Evolutionary conservation across 306 rosid species (phyloP).

Genomic region (Arachis hypogaea): DNA sequence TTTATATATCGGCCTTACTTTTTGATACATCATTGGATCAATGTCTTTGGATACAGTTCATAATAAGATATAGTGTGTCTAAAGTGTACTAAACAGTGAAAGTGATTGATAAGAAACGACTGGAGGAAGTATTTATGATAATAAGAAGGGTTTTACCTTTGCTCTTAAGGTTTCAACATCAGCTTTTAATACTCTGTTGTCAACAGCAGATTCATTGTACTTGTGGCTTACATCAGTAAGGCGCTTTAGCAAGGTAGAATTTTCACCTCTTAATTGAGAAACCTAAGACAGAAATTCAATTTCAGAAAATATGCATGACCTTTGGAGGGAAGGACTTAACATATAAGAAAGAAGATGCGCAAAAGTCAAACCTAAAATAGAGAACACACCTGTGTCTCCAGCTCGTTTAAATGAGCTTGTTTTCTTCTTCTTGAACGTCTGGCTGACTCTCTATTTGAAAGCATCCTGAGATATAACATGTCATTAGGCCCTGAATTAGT

Average conservation of each 20-base stretch:
- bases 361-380: constrained; percentile 12
- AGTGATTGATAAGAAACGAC: no score
- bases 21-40: no score
- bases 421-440: constrained; percentile 98
- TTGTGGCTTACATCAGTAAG: constrained; percentile 72
- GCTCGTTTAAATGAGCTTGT: constrained; percentile 94
- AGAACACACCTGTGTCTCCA: constrained; percentile 70
- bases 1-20: neutral
- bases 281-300: constrained; percentile 54
- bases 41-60: no score
- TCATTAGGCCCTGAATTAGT: constrained; percentile 28
- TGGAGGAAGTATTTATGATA: no score
- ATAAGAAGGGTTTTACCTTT: constrained; percentile 60
- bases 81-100: no score
- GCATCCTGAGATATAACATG: constrained; percentile 72
- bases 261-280: constrained; percentile 78
- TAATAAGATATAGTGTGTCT: no score
- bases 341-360: neutral
- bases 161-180: constrained; percentile 93
- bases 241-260: constrained; percentile 80
- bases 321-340: neutral
- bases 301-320: constrained; percentile 37
- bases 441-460: constrained; percentile 97
- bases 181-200: constrained; percentile 91
- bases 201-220: constrained; percentile 79